Percentiles rank a stretch among this genome's conserved stretches.
Evolutionary conservation across 805 yeast genomes (phyloP).

Genomic region (Scheffersomyces lignosus): DNA sequence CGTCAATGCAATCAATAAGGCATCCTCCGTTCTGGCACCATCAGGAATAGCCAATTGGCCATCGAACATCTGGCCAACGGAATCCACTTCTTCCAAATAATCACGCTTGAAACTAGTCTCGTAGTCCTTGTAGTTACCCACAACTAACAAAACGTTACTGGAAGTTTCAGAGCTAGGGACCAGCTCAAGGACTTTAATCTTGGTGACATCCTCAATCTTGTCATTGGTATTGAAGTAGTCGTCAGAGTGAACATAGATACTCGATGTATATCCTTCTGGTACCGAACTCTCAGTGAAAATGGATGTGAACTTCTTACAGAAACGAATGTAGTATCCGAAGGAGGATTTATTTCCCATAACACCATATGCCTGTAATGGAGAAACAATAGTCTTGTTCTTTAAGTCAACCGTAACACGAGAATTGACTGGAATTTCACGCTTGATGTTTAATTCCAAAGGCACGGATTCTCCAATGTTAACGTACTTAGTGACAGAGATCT

Average conservation of each 20-base stretch:
- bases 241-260: constrained; percentile 66
- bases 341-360: constrained; percentile 57
- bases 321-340: constrained; percentile 74
- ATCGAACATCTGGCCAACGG: constrained; percentile 69
- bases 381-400: constrained; percentile 59
- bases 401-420: constrained; percentile 81
- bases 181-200: constrained; percentile 21
- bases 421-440: constrained; percentile 65
- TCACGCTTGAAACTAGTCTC: constrained; percentile 54
- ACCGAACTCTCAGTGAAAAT: constrained; percentile 70
- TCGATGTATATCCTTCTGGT: constrained; percentile 65
- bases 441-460: constrained; percentile 55
- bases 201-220: constrained; percentile 10
- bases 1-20: constrained; percentile 58
- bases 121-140: constrained; percentile 64
- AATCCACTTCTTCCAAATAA: constrained; percentile 52
- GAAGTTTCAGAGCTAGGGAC: constrained; percentile 11
- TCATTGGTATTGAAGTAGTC: constrained; percentile 49
- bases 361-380: constrained; percentile 72
- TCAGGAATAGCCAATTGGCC: constrained; percentile 53
- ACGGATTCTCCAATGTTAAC: constrained; percentile 72
- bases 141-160: constrained; percentile 49
- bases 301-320: constrained; percentile 58
- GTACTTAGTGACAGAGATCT: constrained; percentile 61
- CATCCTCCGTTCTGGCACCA: constrained; percentile 70